Evolutionary conservation across 139 green algal species (phyloP).

Genomic region (Ulvella scutata): DNA sequence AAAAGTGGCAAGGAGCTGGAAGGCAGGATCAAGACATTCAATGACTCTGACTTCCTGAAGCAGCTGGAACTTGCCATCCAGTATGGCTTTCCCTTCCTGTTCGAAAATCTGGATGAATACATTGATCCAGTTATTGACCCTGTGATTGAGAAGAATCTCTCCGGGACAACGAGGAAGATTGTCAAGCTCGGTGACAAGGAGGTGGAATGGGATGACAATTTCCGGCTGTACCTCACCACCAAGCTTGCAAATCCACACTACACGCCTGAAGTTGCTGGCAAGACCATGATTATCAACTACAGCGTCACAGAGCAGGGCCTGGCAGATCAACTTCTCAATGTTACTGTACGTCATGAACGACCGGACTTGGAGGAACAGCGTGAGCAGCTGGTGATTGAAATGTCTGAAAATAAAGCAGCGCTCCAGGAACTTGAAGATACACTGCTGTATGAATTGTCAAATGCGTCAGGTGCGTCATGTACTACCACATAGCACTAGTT

Average conservation of each 20-base stretch:
- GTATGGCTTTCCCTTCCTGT: constrained; percentile 79
- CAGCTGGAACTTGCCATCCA: constrained; percentile 81
- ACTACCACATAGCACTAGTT: no score
- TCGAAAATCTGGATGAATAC: constrained; percentile 83
- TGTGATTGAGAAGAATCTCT: constrained; percentile 71
- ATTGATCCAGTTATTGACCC: constrained; percentile 82
- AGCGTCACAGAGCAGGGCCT: constrained; percentile 41
- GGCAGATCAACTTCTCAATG: constrained; percentile 50
- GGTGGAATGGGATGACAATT: constrained; percentile 46
- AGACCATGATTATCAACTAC: constrained; percentile 61
- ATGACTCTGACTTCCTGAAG: constrained; percentile 80
- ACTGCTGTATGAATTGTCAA: constrained; percentile 56
- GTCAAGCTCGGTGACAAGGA: constrained; percentile 72
- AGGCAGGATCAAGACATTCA: constrained; percentile 72
- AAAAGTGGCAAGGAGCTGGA: constrained; percentile 65
- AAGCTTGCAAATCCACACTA: constrained; percentile 50
- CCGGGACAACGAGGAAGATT: constrained; percentile 20
- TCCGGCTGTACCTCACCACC: constrained; percentile 42
- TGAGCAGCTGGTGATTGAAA: constrained; percentile 33
- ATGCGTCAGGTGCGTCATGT: constrained; percentile 22
- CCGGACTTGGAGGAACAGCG: constrained; percentile 39
- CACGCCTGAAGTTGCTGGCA: constrained; percentile 44
- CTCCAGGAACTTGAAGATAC: constrained; percentile 54
- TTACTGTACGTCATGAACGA: constrained; percentile 42
- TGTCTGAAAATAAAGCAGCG: constrained; percentile 34